Evolutionary conservation across 2,329 filamentous ascomycete genomes (phyloP), one percentile per base, ranked within the genome.

Genomic region (Tothia fuscella): DNA sequence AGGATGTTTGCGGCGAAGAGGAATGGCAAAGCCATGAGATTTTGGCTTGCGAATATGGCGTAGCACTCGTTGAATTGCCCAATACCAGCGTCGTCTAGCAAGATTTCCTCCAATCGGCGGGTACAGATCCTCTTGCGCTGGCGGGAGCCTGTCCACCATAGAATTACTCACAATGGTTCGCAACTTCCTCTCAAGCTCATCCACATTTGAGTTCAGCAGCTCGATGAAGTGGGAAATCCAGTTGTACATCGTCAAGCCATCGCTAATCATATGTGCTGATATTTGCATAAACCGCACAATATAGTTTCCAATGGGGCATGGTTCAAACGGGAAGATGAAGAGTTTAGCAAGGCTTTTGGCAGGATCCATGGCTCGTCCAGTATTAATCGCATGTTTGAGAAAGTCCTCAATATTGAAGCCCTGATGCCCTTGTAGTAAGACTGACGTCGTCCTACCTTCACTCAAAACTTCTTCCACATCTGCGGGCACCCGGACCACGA

Each of bases 111-210:
- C 33, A 0, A 66, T 54, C 0, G 46, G 49, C 2, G 65, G 64
- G 37, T 68, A 70, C 1, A 67, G 46, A 16, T 65, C 63, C 53
- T 70, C 66, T 51, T 70, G 66, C 2, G 66, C 62, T 2, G 55
- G 53, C 3, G 65, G 65, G 1, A 68, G 51, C 7, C 31, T 14
- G 51, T 52, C 5, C 31, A 34, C n/a, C 38, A 38, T 4, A 67
- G 50, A 5, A 42, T 44, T 2, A 50, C 42, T 3, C 35, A 28
- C 3, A 32, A 40, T 29, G 35, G 35, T 17, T 39, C 44, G 19
- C 32, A n/a, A 4, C 41, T n/a, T 40, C 38, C 16, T 28, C 16
- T 30, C 29, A 12, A 43, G 42, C 5, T 46, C 20, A 5, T 49
- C 49, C 25, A 31, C 14, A 3, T 53, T 39, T 13, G 45, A 49